Conservation (phyloP, 1,139 yeast genomes). For the Scheffersomyces stambukii region DNA sequence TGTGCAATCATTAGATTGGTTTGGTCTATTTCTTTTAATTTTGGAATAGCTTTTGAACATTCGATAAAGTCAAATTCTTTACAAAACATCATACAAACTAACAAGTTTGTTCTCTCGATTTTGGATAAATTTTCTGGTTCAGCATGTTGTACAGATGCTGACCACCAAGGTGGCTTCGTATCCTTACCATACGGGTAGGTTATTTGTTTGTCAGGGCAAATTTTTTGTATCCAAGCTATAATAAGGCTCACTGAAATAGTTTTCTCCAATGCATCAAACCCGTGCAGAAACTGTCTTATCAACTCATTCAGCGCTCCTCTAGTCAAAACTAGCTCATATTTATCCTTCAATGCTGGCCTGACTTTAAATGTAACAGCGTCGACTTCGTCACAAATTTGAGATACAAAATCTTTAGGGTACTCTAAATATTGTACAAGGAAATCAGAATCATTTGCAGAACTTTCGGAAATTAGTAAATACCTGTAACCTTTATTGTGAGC, state of each 20-base stretch:
- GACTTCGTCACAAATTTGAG: too few species aligned
- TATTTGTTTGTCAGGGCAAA: conserved; percentile 69
- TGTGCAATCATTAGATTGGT: conserved; percentile 14
- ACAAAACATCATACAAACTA: conserved; percentile 39
- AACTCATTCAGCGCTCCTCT: conserved; percentile 1
- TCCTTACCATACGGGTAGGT: conserved; percentile 53
- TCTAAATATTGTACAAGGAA: too few species aligned
- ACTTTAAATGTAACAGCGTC: too few species aligned
- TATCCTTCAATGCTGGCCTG: conserved; percentile 12
- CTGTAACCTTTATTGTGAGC: too few species aligned
- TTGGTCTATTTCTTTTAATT: conserved; percentile 8
- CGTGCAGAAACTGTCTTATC: conserved; percentile 13
- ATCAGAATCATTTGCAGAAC: too few species aligned
- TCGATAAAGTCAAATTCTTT: conserved; percentile 18
- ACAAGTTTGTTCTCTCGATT: conserved; percentile 40
- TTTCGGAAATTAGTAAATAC: too few species aligned
- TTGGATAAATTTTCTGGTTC: conserved; percentile 75
- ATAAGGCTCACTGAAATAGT: conserved; percentile 57
- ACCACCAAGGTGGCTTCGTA: conserved; percentile 67
- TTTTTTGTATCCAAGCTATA: conserved; percentile 60
- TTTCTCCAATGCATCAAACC: conserved; percentile 32
- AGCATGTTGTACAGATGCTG: conserved; percentile 49
- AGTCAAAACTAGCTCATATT: conserved; percentile 6
- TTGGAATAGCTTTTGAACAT: conserved; percentile 13
- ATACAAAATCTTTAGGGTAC: too few species aligned